These are phyloP conservation scores for Neurospora crassa DNA, from an alignment of 2,329 filamentous ascomycete genomes.

Conservation along the genomic window DNA sequence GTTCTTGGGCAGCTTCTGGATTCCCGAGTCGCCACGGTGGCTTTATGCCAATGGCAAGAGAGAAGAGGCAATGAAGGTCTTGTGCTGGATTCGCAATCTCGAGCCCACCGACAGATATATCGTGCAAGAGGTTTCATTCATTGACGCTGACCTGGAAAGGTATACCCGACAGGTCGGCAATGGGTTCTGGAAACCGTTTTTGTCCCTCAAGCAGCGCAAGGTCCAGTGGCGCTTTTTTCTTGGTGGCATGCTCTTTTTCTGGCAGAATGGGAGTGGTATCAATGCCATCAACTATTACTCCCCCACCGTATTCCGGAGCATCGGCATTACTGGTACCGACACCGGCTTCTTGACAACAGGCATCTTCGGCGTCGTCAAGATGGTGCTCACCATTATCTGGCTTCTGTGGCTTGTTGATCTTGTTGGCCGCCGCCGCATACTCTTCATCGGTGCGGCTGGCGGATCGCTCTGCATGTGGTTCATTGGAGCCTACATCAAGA, in stretches of 20 bases:
- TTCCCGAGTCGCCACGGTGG: constrained; percentile 61
- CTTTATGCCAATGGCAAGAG: constrained; percentile 52
- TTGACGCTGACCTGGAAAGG: constrained; percentile 60
- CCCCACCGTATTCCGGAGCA: constrained; percentile 54
- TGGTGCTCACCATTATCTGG: constrained; percentile 57
- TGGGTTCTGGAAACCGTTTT: constrained; percentile 69
- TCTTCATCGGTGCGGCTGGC: constrained; percentile 51
- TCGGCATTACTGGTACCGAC: constrained; percentile 36
- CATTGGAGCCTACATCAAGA: constrained; percentile 50
- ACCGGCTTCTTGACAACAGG: constrained; percentile 52
- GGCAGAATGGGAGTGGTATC: constrained; percentile 69
- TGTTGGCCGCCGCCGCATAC: constrained; percentile 42
- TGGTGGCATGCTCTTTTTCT: constrained; percentile 65
- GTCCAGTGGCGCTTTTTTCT: constrained; percentile 65
- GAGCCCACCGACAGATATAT: constrained; percentile 52
- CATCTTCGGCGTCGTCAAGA: constrained; percentile 71
- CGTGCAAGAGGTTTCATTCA: constrained; percentile 60
- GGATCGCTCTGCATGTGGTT: constrained; percentile 58
- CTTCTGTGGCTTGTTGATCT: constrained; percentile 59
- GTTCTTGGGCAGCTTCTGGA: constrained; percentile 47
- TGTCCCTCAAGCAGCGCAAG: constrained; percentile 42
- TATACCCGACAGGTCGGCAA: constrained; percentile 53
- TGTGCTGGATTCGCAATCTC: constrained; percentile 58
- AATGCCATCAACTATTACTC: constrained; percentile 73
- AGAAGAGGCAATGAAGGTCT: constrained; percentile 46